phyloP scores from a whole-genome alignment of 2,329 filamentous ascomycete species.

The Neonectria ditissima region DNA sequence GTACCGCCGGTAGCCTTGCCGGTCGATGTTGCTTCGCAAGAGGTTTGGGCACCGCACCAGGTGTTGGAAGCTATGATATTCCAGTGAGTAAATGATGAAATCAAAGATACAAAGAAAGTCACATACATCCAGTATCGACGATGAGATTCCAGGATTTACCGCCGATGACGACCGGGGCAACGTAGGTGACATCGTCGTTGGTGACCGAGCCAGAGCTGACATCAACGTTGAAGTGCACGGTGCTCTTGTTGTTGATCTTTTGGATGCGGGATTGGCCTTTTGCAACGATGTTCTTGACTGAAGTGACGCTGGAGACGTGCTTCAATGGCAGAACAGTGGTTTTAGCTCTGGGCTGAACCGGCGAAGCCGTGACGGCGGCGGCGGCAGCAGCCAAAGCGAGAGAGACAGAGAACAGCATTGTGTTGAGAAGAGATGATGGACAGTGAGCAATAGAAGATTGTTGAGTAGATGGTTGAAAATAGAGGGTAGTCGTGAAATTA shows the following conservation, averaged over 20 bases:
- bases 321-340: constrained; percentile 38
- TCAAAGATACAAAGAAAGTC: constrained; percentile 25
- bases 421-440: background rate
- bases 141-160: constrained; percentile 42
- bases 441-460: background rate
- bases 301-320: constrained; percentile 38
- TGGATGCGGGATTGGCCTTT: constrained; percentile 41
- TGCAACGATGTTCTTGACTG: constrained; percentile 40
- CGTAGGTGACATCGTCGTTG: constrained; percentile 44
- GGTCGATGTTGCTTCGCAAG: constrained; percentile 1
- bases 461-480: background rate
- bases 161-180: constrained; percentile 44
- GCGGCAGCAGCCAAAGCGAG: constrained; percentile 26
- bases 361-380: constrained; percentile 40
- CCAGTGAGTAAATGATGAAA: background rate
- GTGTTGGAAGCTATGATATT: background rate
- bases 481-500: background rate
- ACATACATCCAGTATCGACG: constrained; percentile 46
- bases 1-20: background rate
- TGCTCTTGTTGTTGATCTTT: constrained; percentile 35
- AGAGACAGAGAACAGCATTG: constrained; percentile 8
- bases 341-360: constrained; percentile 37
- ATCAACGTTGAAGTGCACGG: constrained; percentile 8
- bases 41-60: background rate
- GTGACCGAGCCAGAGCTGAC: constrained; percentile 41